phyloP scores from a whole-genome alignment of 1,284 basidiomycete species.

The Rhizoctonia solani region DNA sequence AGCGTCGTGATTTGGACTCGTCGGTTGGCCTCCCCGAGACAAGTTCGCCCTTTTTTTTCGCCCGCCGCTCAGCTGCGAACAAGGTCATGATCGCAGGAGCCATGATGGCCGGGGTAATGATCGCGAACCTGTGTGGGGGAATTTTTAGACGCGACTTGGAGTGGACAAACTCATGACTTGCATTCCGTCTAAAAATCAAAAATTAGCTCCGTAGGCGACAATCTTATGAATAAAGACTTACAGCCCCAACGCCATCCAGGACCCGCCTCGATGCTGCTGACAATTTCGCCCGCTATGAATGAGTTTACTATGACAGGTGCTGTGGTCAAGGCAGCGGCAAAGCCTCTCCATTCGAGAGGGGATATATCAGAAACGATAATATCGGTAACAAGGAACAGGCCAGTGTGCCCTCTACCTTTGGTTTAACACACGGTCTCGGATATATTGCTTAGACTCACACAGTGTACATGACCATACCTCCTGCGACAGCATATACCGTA shows the following conservation, averaged over 20 bases:
- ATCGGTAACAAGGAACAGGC: slow-evolving; percentile 52
- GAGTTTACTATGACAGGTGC: slow-evolving; percentile 51
- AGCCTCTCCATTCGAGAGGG: slow-evolving; percentile 54
- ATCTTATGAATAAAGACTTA: slow-evolving; percentile 9
- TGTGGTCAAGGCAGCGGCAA: slow-evolving; percentile 51
- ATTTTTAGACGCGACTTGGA: background rate
- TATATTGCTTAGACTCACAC: background rate
- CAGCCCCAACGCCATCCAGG: slow-evolving; percentile 39
- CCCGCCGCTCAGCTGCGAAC: slow-evolving; percentile 46
- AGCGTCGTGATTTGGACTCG: slow-evolving; percentile 33
- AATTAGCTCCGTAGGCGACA: background rate
- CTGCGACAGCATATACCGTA: slow-evolving; percentile 50
- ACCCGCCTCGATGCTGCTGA: slow-evolving; percentile 47
- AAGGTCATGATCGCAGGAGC: slow-evolving; percentile 43
- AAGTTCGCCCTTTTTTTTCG: slow-evolving; percentile 44
- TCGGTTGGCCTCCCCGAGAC: slow-evolving; percentile 36
- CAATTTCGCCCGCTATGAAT: slow-evolving; percentile 55
- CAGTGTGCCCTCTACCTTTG: slow-evolving; percentile 44
- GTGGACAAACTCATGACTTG: background rate
- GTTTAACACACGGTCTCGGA: slow-evolving; percentile 43
- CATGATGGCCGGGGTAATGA: slow-evolving; percentile 42
- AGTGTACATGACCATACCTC: slow-evolving; percentile 45
- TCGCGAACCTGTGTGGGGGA: slow-evolving; percentile 40
- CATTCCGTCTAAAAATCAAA: slow-evolving; percentile 29
- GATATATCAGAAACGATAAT: slow-evolving; percentile 57